A percentile compares a stretch with the other conserved stretches of the same genome.
Evolutionary conservation across 495 filamentous ascomycete species (phyloP).

Genomic region (Cetradonia linearis): DNA sequence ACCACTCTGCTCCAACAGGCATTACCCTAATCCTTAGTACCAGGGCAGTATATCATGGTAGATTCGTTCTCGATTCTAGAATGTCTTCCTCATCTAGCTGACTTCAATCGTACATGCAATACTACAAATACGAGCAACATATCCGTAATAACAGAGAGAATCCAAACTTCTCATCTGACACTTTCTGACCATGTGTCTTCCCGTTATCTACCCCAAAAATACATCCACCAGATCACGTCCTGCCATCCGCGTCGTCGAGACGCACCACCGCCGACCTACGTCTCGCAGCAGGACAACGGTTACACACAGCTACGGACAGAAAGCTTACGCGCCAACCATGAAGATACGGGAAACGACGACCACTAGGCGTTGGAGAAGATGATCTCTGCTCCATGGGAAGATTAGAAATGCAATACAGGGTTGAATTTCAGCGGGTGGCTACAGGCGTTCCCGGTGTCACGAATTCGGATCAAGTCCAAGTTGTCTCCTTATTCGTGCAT

Average conservation of each 20-base stretch:
- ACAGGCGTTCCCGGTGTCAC: background rate
- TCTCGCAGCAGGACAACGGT: conserved; percentile 9
- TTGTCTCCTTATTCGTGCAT: too few relatives aligned
- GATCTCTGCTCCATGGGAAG: conserved; percentile 29
- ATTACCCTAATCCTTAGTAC: too few relatives aligned
- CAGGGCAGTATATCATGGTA: too few relatives aligned
- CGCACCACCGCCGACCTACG: conserved; percentile 12
- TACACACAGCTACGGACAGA: conserved; percentile 7
- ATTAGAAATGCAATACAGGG: too few relatives aligned
- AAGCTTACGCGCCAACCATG: conserved; percentile 38
- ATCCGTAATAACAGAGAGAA: background rate
- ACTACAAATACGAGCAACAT: background rate
- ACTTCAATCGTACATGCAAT: background rate
- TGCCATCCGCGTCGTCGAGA: conserved; percentile 20
- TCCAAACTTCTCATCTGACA: background rate
- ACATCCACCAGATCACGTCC: conserved; percentile 13
- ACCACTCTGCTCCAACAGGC: too few relatives aligned
- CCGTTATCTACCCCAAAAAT: conserved; percentile 8
- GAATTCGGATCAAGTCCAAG: too few relatives aligned
- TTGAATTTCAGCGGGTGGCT: background rate
- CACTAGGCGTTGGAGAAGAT: conserved; percentile 29
- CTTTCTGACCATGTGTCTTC: conserved; percentile 13
- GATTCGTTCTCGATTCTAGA: too few relatives aligned
- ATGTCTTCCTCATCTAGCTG: background rate
- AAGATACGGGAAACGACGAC: conserved; percentile 41